A percentile compares a stretch with the other conserved stretches of the same genome.
Evolutionary conservation across 331 rosid species (phyloP).

Genomic region (Cucumis variabilis): DNA sequence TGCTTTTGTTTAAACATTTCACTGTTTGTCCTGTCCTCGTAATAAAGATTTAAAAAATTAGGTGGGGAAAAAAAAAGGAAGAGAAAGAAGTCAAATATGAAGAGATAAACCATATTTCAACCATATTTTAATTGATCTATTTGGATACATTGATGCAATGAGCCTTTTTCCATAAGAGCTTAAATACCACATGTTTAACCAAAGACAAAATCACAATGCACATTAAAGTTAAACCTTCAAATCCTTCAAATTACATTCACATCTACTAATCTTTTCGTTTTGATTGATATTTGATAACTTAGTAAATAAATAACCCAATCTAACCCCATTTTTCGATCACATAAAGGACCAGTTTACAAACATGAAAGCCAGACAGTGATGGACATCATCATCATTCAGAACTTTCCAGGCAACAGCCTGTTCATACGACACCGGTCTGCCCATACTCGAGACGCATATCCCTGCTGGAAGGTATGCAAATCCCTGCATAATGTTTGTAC

Average conservation of each 20-base stretch:
- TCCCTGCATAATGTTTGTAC: slow-evolving; percentile 58
- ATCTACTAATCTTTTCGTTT: neutral
- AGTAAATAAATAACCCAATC: neutral
- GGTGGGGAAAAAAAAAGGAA: too few species aligned
- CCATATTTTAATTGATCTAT: neutral
- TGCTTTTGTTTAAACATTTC: too few species aligned
- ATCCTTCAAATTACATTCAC: slow-evolving; percentile 25
- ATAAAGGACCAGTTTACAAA: slow-evolving; percentile 94
- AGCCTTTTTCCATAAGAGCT: neutral
- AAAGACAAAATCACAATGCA: slow-evolving; percentile 14
- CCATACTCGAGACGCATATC: slow-evolving; percentile 90
- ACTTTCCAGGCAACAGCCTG: slow-evolving; percentile 95
- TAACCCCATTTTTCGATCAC: slow-evolving; percentile 40
- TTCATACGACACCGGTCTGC: slow-evolving; percentile 85
- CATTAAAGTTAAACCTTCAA: neutral
- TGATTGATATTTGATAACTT: slow-evolving; percentile 5
- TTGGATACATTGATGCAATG: neutral
- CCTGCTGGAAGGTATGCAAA: slow-evolving; percentile 82
- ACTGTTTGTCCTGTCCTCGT: too few species aligned
- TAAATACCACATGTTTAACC: neutral
- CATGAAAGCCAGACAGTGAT: slow-evolving; percentile 92
- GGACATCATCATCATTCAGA: slow-evolving; percentile 80
- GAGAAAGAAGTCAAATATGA: neutral
- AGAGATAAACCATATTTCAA: neutral
- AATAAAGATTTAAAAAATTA: too few species aligned